These are phyloP conservation scores for Gleditsia sinensis DNA, from an alignment of 306 rosid genomes.

Conservation along the genomic window DNA sequence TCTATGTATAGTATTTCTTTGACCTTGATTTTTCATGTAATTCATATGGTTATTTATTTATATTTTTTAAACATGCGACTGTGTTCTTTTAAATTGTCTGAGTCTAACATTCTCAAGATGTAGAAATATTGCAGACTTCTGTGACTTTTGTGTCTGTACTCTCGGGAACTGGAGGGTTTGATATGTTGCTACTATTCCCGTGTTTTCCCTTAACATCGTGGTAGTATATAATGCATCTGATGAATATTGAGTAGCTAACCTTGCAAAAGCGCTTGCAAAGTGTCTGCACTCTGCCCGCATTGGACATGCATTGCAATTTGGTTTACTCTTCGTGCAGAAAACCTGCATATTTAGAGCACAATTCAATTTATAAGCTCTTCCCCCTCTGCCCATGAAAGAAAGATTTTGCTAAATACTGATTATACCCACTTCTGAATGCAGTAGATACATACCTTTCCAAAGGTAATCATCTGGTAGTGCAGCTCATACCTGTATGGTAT, in stretches of 20 bases:
- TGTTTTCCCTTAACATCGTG: constrained; percentile 19
- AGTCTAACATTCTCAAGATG: constrained; percentile 19
- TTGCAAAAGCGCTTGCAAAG: constrained; percentile 98
- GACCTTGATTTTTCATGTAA: constrained; percentile 1
- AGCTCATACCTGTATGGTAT: constrained; percentile 75
- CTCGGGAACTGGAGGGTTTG: constrained; percentile 1
- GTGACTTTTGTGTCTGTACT: constrained; percentile 11
- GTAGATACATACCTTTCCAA: constrained; percentile 73
- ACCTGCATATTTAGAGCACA: constrained; percentile 62
- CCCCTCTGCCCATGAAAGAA: constrained; percentile 12
- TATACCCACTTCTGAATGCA: background rate
- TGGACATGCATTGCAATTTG: constrained; percentile 98
- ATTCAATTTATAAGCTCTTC: constrained; percentile 21
- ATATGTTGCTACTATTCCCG: constrained; percentile 25
- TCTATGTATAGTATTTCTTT: constrained; percentile 4
- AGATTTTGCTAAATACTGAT: constrained; percentile 25
- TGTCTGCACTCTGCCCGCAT: constrained; percentile 99
- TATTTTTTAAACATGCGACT: background rate
- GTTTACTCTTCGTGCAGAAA: constrained; percentile 89
- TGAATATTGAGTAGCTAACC: constrained; percentile 52
- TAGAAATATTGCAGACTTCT: constrained; percentile 17
- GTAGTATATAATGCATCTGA: constrained; percentile 23
- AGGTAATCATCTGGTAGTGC: constrained; percentile 96
- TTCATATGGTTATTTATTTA: background rate
- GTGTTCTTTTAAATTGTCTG: constrained; percentile 21